Base-by-base conservation (phyloP, 2,329 filamentous ascomycete species). In the Microdochium bolleyi region DNA sequence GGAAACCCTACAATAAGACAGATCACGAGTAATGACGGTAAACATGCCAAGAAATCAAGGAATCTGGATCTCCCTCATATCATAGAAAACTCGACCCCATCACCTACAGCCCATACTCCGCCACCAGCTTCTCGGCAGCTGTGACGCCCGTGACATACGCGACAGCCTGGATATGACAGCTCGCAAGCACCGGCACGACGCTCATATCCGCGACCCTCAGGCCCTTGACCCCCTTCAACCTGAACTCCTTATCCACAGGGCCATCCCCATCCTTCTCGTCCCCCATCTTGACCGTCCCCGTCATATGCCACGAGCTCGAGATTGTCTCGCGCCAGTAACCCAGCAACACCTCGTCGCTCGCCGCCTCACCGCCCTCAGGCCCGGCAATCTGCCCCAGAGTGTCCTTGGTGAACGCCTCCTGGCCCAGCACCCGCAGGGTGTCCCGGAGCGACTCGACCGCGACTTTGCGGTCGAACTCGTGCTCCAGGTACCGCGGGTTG, bases 281-380 rank as follows among this genome's bases (percentile, higher is more conserved):
- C 0, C 80, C 81, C 80, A 85, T 85, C 61, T 75, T 76, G 7
- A 71, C 72, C 0, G 81, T 85, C 0, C 78, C 76, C 1, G 70
- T 78, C 74, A 75, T 82, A 61, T 78, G 80, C 76, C 73, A 83
- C 53, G 68, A 77, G 2, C 72, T 77, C 27, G 63, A 68, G 19
- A 71, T 65, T 24, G 64, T 73, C 25, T 73, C 62, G 51, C 64
- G 67, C 72, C 72, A 80, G 57, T 72, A 68, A 2, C 57, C 64
- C 9, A 73, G 61, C 13, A 85, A 67, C 53, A 83, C 79, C 50
- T 80, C 78, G 25, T 83, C 80, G 0, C 70, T 73, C 0, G 74
- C 5, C 27, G 5, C 5, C 5, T 11, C 27, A 5, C 27, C 71
- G 13, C 72, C 72, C 14, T 68, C 59, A 0, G 80, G 78, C 1